Base-by-base conservation (phyloP, 345 rosid genomes). In the Capsella bursapastoris region DNA sequence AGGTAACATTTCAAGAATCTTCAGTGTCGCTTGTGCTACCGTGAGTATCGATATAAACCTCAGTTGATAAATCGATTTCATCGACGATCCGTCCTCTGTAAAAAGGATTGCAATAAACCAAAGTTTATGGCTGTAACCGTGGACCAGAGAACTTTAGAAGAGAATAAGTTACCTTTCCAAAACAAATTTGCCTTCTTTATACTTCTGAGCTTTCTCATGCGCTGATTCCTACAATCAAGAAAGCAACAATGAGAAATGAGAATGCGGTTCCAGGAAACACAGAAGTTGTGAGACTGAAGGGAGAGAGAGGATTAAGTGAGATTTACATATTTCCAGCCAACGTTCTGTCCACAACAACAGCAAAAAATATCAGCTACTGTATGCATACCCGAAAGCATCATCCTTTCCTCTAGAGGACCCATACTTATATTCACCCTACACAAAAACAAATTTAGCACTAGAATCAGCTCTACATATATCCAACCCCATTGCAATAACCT, bases 291-390 rank as follows among this genome's bases (percentile, higher is more conserved):
- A 47, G 60, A 62, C 7, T 16, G 8, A 0, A 40, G 49, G 8
- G 56, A 31, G 18, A 57, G 55, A 10, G 47, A 22, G 60, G 41
- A 52, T 52, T 59, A 53, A 43, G 73, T 52, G 74, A 60, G 53
- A 61, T 61, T 87, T 76, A 90, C 98, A 44, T 90, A 93, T 93
- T 93, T 93, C 98, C 98, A 90, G 78, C 98, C 98, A 71, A 90
- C 86, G 56, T 83, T 86, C 68, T 88, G 96, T 72, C 97, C 96
- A 35, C 98, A 93, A 37, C 86, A 86, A 80, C 98, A 93, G 77
- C 98, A 93, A 84, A 82, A 93, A 45, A 86, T 80, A 77, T 93
- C 98, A 11, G 89, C 89, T 27, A 90, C 97, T 2, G 93, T 90
- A 41, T 93, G 96, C 86, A 88, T 55, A 57, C 98, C 92, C 2